Base-by-base conservation (phyloP, 805 yeast genomes). In the Saccharomycopsis babjevae region DNA sequence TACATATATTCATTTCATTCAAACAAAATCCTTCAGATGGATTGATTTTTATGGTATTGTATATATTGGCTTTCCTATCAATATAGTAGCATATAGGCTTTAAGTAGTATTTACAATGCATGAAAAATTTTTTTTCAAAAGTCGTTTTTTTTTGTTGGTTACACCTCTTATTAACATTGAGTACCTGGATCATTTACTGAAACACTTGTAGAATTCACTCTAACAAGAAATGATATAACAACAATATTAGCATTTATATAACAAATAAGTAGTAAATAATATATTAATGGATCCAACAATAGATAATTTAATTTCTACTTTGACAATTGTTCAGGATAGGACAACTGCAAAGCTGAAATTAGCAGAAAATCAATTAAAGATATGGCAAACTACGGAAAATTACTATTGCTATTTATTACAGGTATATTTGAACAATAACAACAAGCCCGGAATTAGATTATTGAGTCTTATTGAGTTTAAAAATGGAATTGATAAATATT, bases 401-500 rank as follows among this genome's bases (percentile, higher is more conserved):
- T 85, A 77, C 67, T 85, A 84, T 69, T 77, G 70, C 58, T 66
- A 76, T 15, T 71, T 86, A 7, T 74, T 81, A 68, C 72, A 81
- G 5, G 77, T 83, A 0, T 92, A 89, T 70, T 74, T 83, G 59
- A 85, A 88, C 64, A 69, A 76, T 2, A 77, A 83, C 0, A 67
- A 81, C 18, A 80, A 91, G 0, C 72, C 86, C 36, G 88, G 87
- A 62, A 75, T 83, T 7, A 77, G 98, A 67, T 91, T 97, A 96
- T 74, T 92, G 30, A 91, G 96, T 0, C 79, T 90, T 1, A 93
- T 93, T 50, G 88, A 87, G 65, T 83, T 93, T 72, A 93, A 94
- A 69, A 93, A 93, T 71, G 96, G 96, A 1, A 77, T 90, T 22
- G 96, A 89, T 18, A 83, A 81, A 68, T 83, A 83, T 68, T 93